Evolutionary conservation across 495 filamentous ascomycete genomes (phyloP).

Genomic region (Talaromyces stipitatus): DNA sequence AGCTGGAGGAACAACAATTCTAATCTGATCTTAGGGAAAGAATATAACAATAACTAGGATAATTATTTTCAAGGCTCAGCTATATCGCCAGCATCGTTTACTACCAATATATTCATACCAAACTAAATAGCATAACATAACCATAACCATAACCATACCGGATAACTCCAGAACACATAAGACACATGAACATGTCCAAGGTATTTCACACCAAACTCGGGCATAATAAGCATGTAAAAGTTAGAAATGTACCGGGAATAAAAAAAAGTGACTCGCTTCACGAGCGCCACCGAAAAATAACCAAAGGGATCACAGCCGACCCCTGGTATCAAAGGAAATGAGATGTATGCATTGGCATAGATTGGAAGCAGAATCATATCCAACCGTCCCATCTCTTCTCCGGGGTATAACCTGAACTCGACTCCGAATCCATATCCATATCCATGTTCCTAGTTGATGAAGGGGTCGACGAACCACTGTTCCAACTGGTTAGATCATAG

Average conservation of each 20-base stretch:
- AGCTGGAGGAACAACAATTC: no score
- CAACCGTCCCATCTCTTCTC: neutral
- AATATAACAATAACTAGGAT: no score
- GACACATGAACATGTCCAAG: neutral
- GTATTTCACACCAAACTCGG: neutral
- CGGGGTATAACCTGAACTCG: neutral
- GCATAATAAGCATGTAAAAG: neutral
- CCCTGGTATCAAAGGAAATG: neutral
- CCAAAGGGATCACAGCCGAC: no score
- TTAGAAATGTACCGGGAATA: neutral
- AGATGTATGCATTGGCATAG: neutral
- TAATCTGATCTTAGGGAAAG: no score
- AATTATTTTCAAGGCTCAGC: no score
- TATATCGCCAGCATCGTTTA: no score
- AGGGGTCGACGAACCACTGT: conserved; percentile 19
- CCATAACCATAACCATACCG: neutral
- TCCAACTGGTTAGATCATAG: conserved; percentile 6
- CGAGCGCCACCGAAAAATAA: neutral
- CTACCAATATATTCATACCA: neutral
- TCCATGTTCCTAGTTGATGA: conserved; percentile 24
- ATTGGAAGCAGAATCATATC: neutral
- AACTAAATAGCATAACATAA: neutral
- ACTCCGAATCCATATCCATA: conserved; percentile 41
- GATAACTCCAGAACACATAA: neutral
- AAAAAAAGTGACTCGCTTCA: neutral